Conservation (phyloP, 208 protist genomes). For the Trypanosoma congolense region DNA sequence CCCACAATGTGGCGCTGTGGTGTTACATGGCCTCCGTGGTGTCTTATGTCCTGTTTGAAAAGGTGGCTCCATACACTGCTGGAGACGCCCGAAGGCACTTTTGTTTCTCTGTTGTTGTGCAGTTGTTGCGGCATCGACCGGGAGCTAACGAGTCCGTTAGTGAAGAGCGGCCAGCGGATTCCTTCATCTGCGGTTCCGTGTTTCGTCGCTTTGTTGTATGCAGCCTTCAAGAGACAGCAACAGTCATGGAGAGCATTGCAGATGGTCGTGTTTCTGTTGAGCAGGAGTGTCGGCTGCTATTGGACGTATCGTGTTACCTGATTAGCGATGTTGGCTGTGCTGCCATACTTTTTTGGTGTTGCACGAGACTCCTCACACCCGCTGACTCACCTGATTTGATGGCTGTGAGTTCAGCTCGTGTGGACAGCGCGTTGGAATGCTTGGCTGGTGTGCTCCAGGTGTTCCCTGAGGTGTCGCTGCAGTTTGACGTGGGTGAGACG, state of each 20-base stretch:
- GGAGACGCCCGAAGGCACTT: neutral
- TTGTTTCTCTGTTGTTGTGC: constrained; percentile 20
- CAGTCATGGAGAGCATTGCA: neutral
- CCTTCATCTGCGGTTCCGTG: constrained; percentile 33
- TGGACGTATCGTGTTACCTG: constrained; percentile 31
- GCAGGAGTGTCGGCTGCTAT: constrained; percentile 9
- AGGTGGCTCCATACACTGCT: neutral
- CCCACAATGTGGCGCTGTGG: constrained; percentile 27
- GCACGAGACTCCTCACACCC: constrained; percentile 25
- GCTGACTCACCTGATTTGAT: neutral
- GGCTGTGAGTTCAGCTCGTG: constrained; percentile 1
- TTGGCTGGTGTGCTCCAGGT: constrained; percentile 38
- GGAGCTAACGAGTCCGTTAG: constrained; percentile 27
- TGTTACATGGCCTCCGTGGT: constrained; percentile 26
- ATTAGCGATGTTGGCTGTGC: constrained; percentile 30
- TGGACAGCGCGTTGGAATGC: constrained; percentile 43
- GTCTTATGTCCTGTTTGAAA: constrained; percentile 16
- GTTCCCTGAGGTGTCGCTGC: constrained; percentile 31
- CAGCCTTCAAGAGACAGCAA: neutral
- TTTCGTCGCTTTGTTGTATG: constrained; percentile 24
- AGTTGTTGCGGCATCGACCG: constrained; percentile 34
- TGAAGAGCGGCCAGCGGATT: constrained; percentile 22
- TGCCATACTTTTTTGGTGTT: constrained; percentile 22
- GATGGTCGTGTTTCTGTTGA: neutral
- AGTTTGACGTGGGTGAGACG: constrained; percentile 15